These are phyloP conservation scores for Lasiosphaeris hirsuta DNA, from an alignment of 495 filamentous ascomycete species.

Conservation along the genomic window DNA sequence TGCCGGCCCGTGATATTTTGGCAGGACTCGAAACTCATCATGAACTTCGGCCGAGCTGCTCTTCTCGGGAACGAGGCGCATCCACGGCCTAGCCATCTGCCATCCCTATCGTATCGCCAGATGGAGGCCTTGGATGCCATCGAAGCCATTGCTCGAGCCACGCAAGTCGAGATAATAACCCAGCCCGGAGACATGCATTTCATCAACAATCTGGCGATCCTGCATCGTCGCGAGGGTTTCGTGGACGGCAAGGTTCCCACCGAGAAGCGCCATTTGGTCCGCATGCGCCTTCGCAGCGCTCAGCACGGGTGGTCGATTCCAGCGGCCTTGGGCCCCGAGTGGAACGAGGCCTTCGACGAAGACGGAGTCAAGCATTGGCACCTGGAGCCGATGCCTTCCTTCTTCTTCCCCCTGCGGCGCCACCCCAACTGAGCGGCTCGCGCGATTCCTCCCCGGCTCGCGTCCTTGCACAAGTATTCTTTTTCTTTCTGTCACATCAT, in stretches of 20 bases:
- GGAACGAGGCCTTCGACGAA: constrained; percentile 42
- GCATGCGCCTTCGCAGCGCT: constrained; percentile 49
- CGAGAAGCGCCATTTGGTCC: constrained; percentile 48
- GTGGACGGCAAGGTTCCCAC: constrained; percentile 42
- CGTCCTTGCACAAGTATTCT: background rate
- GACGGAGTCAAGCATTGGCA: constrained; percentile 45
- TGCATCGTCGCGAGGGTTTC: constrained; percentile 65
- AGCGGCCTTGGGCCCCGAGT: constrained; percentile 38
- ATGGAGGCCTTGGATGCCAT: constrained; percentile 61
- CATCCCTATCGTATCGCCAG: constrained; percentile 54
- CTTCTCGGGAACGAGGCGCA: constrained; percentile 55
- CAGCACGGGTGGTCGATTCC: constrained; percentile 46
- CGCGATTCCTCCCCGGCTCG: background rate
- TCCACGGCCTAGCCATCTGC: constrained; percentile 52
- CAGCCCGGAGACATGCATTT: constrained; percentile 68
- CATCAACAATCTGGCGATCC: constrained; percentile 69
- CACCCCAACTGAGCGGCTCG: constrained; percentile 42
- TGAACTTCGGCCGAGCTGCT: constrained; percentile 59
- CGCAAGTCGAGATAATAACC: constrained; percentile 50
- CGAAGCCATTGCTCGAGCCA: constrained; percentile 56
- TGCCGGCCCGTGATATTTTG: constrained; percentile 58
- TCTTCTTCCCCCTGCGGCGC: constrained; percentile 46
- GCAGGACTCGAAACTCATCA: constrained; percentile 50
- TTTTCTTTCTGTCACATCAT: background rate
- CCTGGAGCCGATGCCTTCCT: constrained; percentile 49